These are phyloP conservation scores for Didymella pomorum DNA, from an alignment of 2,329 filamentous ascomycete species.

Conservation along the genomic window DNA sequence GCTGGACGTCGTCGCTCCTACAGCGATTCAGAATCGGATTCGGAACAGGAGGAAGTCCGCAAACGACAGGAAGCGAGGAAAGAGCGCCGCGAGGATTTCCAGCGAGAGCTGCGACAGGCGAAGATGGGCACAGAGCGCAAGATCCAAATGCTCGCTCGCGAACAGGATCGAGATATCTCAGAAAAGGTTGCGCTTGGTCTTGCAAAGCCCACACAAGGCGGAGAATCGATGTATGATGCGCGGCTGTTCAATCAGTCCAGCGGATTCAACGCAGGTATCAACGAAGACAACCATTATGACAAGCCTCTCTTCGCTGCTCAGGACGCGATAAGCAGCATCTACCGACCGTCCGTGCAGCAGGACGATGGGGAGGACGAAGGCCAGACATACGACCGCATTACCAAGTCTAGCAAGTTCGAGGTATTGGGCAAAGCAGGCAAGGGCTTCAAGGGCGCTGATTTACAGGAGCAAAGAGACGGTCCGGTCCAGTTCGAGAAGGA, in stretches of 20 bases:
- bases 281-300: conserved; percentile 97
- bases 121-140: conserved; percentile 94
- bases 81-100: conserved; percentile 81
- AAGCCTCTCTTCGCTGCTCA: conserved; percentile 96
- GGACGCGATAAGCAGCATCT: conserved; percentile 93
- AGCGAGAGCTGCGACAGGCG: conserved; percentile 89
- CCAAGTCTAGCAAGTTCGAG: conserved; percentile 86
- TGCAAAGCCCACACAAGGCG: conserved; percentile 90
- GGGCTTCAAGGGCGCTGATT: conserved; percentile 86
- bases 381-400: conserved; percentile 84
- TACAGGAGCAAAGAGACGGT: conserved; percentile 85
- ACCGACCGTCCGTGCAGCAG: conserved; percentile 76
- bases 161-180: conserved; percentile 95
- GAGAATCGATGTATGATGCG: conserved; percentile 97
- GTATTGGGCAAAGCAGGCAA: conserved; percentile 81
- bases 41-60: conserved; percentile 73
- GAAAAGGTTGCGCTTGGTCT: conserved; percentile 95
- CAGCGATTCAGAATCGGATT: conserved; percentile 54
- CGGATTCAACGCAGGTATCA: conserved; percentile 90
- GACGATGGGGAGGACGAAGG: conserved; percentile 81
- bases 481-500: conserved; percentile 98
- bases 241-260: conserved; percentile 92
- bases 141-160: conserved; percentile 89
- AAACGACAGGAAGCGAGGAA: conserved; percentile 80
- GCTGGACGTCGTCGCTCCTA: conserved; percentile 53